Evolutionary conservation across 2,329 filamentous ascomycete species (phyloP), one percentile per base, ranked within the genome.

Genomic region (Apiospora malaysiana): DNA sequence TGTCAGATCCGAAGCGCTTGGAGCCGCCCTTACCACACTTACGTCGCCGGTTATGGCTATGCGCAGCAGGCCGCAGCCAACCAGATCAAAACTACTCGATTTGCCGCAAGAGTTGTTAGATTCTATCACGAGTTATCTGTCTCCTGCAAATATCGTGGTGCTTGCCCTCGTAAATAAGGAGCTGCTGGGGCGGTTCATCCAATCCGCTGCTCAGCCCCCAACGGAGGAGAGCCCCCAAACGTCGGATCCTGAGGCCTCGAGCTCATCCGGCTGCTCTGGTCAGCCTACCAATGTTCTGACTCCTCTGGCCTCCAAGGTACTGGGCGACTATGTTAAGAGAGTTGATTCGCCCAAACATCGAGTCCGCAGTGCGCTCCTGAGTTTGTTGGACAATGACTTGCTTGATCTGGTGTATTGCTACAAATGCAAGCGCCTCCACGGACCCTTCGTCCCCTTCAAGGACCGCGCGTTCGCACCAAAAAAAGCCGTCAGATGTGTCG

Each of bases 121-220:
- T 45, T 72, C 69, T n/a, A 75, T 77, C 51, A 75, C 74, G 4
- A 74, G 70, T 32, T 73, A 77, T 40, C 66, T 77, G 18, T 59
- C 56, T 2, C 70, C 72, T 5, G 72, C 75, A 14, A 56, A 75
- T 42, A 74, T 77, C 12, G 71, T 72, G 18, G 23, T 74, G 6
- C 72, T 77, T n/a, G 74, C 76, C 18, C 73, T 77, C n/a, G 72
- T 74, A 45, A 77, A 76, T 68, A 77, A 77, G 71, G 74, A 77
- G 59, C 69, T 77, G 4, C 70, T 76, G 66, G 23, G 21, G 7
- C 75, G 75, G 7, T 77, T 77, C 69, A 63, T 63, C 4, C 68
- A 74, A 68, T 66, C 42, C 42, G 73, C 71, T 12, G 71, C 71
- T 37, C 16, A 25, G 2, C 56, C 73, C 23, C 1, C 69, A 16